A percentile compares a stretch with the other conserved stretches of the same genome.
These are phyloP conservation scores for Phanerodontia chrysosporium DNA, from an alignment of 768 basidiomycete genomes.

Conservation along the genomic window DNA sequence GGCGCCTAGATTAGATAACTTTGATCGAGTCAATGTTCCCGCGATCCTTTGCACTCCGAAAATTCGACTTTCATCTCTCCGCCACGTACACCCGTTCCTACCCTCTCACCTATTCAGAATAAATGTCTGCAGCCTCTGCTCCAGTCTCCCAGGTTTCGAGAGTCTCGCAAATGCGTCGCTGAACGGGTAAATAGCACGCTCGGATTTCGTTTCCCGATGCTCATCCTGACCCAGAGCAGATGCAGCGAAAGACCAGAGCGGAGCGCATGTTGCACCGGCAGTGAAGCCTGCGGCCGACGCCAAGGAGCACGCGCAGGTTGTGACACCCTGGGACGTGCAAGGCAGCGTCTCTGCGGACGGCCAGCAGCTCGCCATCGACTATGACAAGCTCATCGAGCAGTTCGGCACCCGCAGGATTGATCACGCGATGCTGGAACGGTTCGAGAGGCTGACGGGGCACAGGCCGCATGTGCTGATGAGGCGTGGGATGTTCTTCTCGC, in stretches of 20 bases:
- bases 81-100: neutral
- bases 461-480: constrained; percentile 85
- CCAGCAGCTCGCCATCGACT: constrained; percentile 90
- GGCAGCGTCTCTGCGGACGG: constrained; percentile 86
- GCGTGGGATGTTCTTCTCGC: constrained; percentile 96
- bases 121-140: constrained; percentile 23
- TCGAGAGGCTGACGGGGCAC: constrained; percentile 86
- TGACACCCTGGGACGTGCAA: constrained; percentile 98
- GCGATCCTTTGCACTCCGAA: neutral
- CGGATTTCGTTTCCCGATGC: neutral
- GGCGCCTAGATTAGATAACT: neutral
- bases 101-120: constrained; percentile 17
- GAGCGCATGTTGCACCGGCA: constrained; percentile 14
- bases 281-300: constrained; percentile 30
- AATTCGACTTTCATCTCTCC: neutral
- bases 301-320: constrained; percentile 58
- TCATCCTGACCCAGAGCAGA: neutral
- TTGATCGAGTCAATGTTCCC: neutral
- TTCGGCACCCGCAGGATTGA: constrained; percentile 90
- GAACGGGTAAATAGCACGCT: constrained; percentile 26
- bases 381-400: constrained; percentile 90
- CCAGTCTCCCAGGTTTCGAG: constrained; percentile 27
- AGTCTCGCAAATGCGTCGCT: constrained; percentile 25
- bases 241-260: neutral
- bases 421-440: constrained; percentile 72